Conservation (phyloP, 148 eudicot species). For the Nepenthes gracilis region DNA sequence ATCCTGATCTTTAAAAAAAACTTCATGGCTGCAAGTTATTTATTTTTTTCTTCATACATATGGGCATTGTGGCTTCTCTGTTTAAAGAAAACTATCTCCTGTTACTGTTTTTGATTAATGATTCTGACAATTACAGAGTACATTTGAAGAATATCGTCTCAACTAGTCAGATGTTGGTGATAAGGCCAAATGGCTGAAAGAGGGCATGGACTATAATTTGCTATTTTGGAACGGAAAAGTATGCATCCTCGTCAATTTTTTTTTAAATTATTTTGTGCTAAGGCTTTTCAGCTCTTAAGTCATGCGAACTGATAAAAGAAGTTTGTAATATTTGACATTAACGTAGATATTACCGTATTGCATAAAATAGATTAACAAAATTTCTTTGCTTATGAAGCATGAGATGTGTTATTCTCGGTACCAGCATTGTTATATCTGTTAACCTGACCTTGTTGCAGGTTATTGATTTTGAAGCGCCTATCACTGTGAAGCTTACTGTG, state of each 20-base stretch:
- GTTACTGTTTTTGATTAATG: not conserved
- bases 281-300: not conserved
- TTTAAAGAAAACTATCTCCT: not conserved
- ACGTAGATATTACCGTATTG: no score
- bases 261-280: not conserved
- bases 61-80: not conserved
- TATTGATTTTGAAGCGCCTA: slow-evolving; percentile 86
- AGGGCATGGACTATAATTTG: slow-evolving; percentile 45
- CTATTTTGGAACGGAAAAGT: slow-evolving; percentile 39
- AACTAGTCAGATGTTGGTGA: slow-evolving; percentile 33
- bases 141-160: slow-evolving; percentile 36
- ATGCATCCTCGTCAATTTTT: not conserved
- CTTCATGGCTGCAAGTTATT: no score
- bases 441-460: slow-evolving; percentile 18
- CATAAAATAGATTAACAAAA: no score
- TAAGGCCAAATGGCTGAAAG: slow-evolving; percentile 36
- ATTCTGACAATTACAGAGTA: slow-evolving; percentile 11
- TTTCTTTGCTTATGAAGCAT: no score
- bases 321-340: no score
- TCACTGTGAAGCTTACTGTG: slow-evolving; percentile 58
- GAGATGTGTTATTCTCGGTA: no score
- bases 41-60: not conserved
- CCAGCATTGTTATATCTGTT: not conserved
- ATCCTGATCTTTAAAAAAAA: no score
- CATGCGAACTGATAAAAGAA: no score